Base-by-base conservation (phyloP, 345 rosid genomes). In the Citrus reticulata region DNA sequence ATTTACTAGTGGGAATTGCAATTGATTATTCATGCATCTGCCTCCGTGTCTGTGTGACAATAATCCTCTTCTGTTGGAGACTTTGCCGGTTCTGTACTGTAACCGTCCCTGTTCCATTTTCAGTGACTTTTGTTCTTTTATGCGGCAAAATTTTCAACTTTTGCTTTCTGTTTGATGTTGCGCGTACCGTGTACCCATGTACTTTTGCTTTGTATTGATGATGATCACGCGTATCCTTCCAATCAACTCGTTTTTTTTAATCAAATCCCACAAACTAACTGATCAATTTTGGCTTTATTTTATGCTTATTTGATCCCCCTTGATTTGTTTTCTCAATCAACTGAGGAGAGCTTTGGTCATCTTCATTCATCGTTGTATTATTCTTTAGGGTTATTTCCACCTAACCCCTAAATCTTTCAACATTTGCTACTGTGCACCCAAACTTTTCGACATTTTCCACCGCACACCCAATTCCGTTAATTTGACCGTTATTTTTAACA, bases 161-260 rank as follows among this genome's bases (percentile, higher is more conserved):
- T 7, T 58, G 13, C 22, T 58, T 22, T n/a, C 2, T 7, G 9
- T 58, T 7, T 22, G 7, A 19, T 17, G 58, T 4, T 54, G 58
- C 5, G 22, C 0, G 7, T 0, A 5, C 10, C 2, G 61, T 7
- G 11, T 2, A 2, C 61, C 0, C 0, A 20, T 22, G 10, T 46
- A 3, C 62, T n/a, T 59, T 59, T 59, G 62, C 58, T 17, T 54
- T 54, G 6, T 19, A 14, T 16, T n/a, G 62, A 7, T n/a, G 25
- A 59, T 2, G 29, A 9, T 59, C 62, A 59, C 62, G 9, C 62
- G 27, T 59, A 6, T 22, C 24, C 61, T 55, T 55, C 60, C 20
- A 55, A 55, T 1, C 9, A 55, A 55, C 24, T 55, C 60, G 24
- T 58, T 58, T 6, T 6, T 55, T n/a, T 2, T 4, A 58, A 58